Percentiles rank a stretch among this genome's conserved stretches.
phyloP scores from a whole-genome alignment of 768 basidiomycete genomes.

The Pseudohyphozyma bogoriensis region DNA sequence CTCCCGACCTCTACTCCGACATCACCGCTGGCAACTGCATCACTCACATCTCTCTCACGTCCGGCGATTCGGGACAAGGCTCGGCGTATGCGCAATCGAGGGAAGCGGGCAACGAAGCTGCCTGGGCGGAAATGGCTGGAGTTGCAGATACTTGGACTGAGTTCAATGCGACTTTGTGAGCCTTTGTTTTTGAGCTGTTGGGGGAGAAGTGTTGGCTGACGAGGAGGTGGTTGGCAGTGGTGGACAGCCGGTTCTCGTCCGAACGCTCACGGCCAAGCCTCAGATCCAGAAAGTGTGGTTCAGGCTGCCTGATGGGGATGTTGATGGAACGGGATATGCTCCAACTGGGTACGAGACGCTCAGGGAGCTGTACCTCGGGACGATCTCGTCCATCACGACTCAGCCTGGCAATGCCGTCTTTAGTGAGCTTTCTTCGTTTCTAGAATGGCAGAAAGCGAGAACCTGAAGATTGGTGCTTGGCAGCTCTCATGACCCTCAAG shows the following conservation, averaged over 20 bases:
- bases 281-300: slow-evolving; percentile 22
- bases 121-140: slow-evolving; percentile 27
- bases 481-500: too few relatives aligned
- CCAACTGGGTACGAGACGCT: slow-evolving; percentile 1
- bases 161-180: slow-evolving; percentile 14
- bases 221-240: too few relatives aligned
- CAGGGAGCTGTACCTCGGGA: slow-evolving; percentile 23
- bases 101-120: slow-evolving; percentile 20
- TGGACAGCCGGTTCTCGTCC: slow-evolving; percentile 18
- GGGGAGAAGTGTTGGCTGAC: too few relatives aligned
- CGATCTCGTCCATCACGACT: slow-evolving; percentile 18
- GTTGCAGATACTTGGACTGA: slow-evolving; percentile 11
- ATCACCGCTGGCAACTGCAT: slow-evolving; percentile 3
- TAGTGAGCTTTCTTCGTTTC: too few relatives aligned
- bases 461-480: too few relatives aligned
- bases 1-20: slow-evolving; percentile 9
- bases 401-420: slow-evolving; percentile 15
- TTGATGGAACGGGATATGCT: slow-evolving; percentile 13
- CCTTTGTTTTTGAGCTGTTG: too few relatives aligned
- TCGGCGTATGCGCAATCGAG: slow-evolving; percentile 12
- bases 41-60: slow-evolving; percentile 20
- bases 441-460: too few relatives aligned
- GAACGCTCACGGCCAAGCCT: slow-evolving; percentile 13
- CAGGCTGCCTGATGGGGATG: slow-evolving; percentile 24
- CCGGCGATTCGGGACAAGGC: slow-evolving; percentile 21